A percentile compares a stretch with the other conserved stretches of the same genome.
Evolutionary conservation across 306 rosid genomes (phyloP).

Genomic region (Hippophae tibetana): DNA sequence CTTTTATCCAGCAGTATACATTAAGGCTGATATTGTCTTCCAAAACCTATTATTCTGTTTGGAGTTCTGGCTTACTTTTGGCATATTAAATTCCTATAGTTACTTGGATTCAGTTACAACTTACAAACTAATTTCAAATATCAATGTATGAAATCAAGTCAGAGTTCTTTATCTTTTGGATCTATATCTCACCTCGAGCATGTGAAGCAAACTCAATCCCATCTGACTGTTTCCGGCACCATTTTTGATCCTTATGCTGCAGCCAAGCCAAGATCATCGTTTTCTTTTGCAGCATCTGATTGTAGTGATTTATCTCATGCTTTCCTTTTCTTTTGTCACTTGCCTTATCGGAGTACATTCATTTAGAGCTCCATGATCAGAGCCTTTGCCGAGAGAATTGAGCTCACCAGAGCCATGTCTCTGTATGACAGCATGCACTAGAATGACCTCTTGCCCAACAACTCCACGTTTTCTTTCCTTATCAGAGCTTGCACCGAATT

Average conservation of each 20-base stretch:
- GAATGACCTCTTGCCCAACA: slow-evolving; percentile 31
- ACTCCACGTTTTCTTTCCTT: slow-evolving; percentile 36
- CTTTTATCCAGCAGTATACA: not conserved
- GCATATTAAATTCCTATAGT: not conserved
- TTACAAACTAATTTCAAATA: not conserved
- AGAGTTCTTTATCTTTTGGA: slow-evolving; percentile 28
- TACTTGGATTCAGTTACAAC: not conserved
- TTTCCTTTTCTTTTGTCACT: slow-evolving; percentile 24
- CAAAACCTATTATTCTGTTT: not conserved
- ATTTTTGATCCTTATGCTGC: slow-evolving; percentile 33
- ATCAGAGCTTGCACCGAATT: slow-evolving; percentile 30
- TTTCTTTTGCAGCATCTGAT: slow-evolving; percentile 15
- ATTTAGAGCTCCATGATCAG: slow-evolving; percentile 40
- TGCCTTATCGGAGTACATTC: slow-evolving; percentile 26
- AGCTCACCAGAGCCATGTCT: slow-evolving; percentile 23
- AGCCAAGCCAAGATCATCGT: slow-evolving; percentile 22
- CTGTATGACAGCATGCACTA: slow-evolving; percentile 29
- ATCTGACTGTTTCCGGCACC: slow-evolving; percentile 27
- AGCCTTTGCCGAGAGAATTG: slow-evolving; percentile 24
- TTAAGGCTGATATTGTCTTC: not conserved
- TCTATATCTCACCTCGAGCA: slow-evolving; percentile 21
- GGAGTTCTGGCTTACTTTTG: not conserved
- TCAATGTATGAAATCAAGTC: slow-evolving; percentile 18
- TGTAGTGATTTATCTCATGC: slow-evolving; percentile 21
- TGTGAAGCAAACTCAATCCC: slow-evolving; percentile 33